Evolutionary conservation across 352 stramenopile genomes (phyloP), one percentile per base, ranked within the genome.

Genomic region (Pythium grandisporangium): DNA sequence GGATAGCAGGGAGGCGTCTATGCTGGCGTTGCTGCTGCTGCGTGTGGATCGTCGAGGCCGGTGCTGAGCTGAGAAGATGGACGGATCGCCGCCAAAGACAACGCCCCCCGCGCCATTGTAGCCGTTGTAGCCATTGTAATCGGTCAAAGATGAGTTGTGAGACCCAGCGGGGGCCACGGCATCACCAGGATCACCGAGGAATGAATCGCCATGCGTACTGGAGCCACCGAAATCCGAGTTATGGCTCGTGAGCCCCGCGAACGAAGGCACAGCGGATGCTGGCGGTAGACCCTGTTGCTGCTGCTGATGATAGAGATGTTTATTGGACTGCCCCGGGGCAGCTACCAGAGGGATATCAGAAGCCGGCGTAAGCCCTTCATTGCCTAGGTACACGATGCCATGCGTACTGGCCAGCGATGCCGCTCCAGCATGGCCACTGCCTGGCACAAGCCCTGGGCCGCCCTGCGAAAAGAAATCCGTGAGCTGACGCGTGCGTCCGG

Each of bases 401-500:
- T 32, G 10, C 27, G 27, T 14, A 32, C 27, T 8, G 14, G 27
- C 8, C 27, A 8, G 27, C 10, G 8, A 14, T 14, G 27, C 14
- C 27, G 14, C 14, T 32, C 27, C 10, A 32, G 14, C 8, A 14
- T 8, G 10, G 10, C 8, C 14, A 32, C 27, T 22, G 41, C 45
- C 22, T 32, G 20, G 35, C 37, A 40, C 14, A 40, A 48, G 37
- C 30, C 39, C 13, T 38, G 40, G 34, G 47, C 33, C 16, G 13
- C 33, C 8, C 7, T 44, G 25, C 19, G 48, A 29, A 22, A 55
- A 55, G 21, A 49, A 49, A 5, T 42, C 33, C 33, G 48, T 40
- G 11, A 55, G 40, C 21, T 55, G 17, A 16, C 48, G 48, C 24
- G 37, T 39, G n/a, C 48, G 48, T n/a, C n/a, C n/a, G n/a, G n/a